A percentile compares a stretch with the other conserved stretches of the same genome.
Conservation (phyloP, 176 grass and related monocot species). For the Eragrostis curvula region DNA sequence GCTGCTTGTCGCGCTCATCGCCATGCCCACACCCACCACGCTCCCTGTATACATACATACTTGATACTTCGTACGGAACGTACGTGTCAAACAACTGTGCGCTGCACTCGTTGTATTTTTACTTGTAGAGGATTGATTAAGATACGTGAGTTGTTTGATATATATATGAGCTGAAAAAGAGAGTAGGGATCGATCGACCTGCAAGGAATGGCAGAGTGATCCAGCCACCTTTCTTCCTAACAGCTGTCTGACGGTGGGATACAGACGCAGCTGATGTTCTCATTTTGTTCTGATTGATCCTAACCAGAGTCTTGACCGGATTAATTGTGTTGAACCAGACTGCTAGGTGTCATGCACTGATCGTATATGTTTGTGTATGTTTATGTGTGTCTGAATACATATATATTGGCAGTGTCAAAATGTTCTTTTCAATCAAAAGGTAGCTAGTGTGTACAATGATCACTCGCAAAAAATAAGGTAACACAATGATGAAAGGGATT, state of each 20-base stretch:
- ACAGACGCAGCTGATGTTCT: background rate
- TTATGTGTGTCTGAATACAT: background rate
- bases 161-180: too few relatives aligned
- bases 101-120: too few relatives aligned
- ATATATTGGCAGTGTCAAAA: background rate
- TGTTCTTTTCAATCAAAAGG: background rate
- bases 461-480: background rate
- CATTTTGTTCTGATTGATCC: background rate
- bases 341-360: background rate
- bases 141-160: too few relatives aligned
- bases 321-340: background rate
- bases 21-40: slow-evolving; percentile 40
- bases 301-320: too few relatives aligned
- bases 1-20: slow-evolving; percentile 19
- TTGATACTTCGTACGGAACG: background rate
- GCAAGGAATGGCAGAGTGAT: slow-evolving; percentile 64
- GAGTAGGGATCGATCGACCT: slow-evolving; percentile 22
- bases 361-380: too few relatives aligned
- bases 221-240: slow-evolving; percentile 52
- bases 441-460: background rate
- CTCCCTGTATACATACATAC: slow-evolving; percentile 11
- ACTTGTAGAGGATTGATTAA: too few relatives aligned
- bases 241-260: background rate
- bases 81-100: background rate
- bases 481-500: background rate